Percentiles rank a stretch among this genome's conserved stretches.
Evolutionary conservation across 768 basidiomycete species (phyloP).

Genomic region (Amanita rubescens): DNA sequence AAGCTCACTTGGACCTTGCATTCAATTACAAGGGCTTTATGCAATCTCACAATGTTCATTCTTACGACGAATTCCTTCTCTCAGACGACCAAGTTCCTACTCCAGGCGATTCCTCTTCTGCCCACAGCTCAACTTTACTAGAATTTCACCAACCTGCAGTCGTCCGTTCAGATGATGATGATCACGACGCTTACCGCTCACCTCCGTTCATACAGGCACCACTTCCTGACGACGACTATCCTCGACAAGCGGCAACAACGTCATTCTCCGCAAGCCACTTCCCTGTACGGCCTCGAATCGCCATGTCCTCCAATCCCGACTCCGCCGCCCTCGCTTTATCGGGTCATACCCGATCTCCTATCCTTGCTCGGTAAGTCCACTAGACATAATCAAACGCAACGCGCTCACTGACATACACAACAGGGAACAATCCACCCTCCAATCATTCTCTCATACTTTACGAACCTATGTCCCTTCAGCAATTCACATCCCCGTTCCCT

Average conservation of each 20-base stretch:
- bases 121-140: too few species aligned
- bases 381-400: not conserved
- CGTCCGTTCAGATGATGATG: too few species aligned
- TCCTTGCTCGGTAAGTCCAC: conserved; percentile 16
- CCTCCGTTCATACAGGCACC: conserved; percentile 24
- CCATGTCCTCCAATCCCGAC: not conserved
- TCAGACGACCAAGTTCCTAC: too few species aligned
- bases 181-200: conserved; percentile 11
- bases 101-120: too few species aligned
- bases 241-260: conserved; percentile 5
- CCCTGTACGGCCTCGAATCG: conserved; percentile 17
- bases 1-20: not conserved
- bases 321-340: not conserved
- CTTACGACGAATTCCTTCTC: too few species aligned
- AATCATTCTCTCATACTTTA: conserved; percentile 44
- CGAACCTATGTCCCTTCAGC: conserved; percentile 48
- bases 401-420: not conserved
- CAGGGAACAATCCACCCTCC: conserved; percentile 44
- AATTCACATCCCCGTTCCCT: conserved; percentile 42
- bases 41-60: not conserved
- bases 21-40: conserved; percentile 7
- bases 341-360: conserved; percentile 15
- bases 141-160: too few species aligned
- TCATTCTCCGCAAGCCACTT: conserved; percentile 15
- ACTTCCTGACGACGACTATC: conserved; percentile 12